Evolutionary conservation across 257 asterid genomes (phyloP), one percentile per base, ranked within the genome.

Genomic region (Capsicum baccatum): DNA sequence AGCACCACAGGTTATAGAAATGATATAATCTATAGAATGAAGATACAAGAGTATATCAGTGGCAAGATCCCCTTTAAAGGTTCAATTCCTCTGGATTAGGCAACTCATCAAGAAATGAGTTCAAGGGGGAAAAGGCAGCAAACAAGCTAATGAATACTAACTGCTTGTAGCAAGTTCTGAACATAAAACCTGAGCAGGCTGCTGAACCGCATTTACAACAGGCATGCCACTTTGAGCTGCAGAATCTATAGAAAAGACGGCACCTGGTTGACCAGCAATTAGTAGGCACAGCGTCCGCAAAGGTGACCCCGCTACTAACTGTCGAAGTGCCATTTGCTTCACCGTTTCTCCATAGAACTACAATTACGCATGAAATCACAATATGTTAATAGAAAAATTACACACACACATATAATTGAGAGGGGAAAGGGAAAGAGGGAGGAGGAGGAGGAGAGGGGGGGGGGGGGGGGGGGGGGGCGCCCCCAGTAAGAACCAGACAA

Each of bases 251-350:
- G 95, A 88, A 89, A 97, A 97, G 54, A 97, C 97, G 85, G 92
- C 98, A 62, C 97, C 97, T 52, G 98, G 99, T 86, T 91, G 96
- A 80, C 98, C 97, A 86, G 98, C 97, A 91, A 97, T 94, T 86
- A 97, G 91, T 48, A 97, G 89, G 91, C 98, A 97, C 87, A 97
- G 86, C 44, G 99, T 95, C 83, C 99, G 91, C 94, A 97, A 91
- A 76, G 99, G 99, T 82, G 99, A 95, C 57, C 99, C 99, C 33
- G 94, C 94, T 80, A 91, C 97, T 86, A 97, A 87, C 84, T 94
- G 99, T 79, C 83, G 83, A 83, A 97, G 96, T 78, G 98, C 98
- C 98, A 97, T 93, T 90, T 94, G 96, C 90, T 93, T 97, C 85
- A 97, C 95, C 39, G 97, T 95, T 79, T 95, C 99, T 81, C 80